Base-by-base conservation (phyloP, 352 stramenopile genomes). In the Globisporangium viniferum region DNA sequence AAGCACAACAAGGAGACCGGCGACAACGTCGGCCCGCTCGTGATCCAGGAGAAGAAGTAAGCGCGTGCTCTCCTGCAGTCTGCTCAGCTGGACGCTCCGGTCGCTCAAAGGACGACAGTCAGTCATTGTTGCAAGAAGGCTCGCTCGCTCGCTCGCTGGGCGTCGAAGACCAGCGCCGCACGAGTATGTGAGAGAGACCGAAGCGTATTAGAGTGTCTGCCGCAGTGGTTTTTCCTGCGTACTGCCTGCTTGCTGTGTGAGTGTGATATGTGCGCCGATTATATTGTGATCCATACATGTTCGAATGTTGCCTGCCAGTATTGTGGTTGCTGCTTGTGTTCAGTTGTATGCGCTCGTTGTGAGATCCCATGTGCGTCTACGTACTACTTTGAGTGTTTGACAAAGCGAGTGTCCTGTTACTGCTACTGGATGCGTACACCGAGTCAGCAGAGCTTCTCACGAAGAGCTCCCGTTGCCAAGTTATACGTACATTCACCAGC, bases 1-100 rank as follows among this genome's bases (percentile, higher is more conserved):
- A 92, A 95, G 77, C 88, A 95, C 78, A 95, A 95, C 85, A 93
- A 95, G 70, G 80, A 92, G 68, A 93, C 86, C 49, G 86, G 88
- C 31, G 85, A 95, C 71, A 95, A 95, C 69, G 79, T 92, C 44
- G 88, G 86, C 5, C 88, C 88, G 20, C 77, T 95, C 31, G 80
- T 95, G 63, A 74, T 95, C 59, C 67, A 77, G 55, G 81, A 89
- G 76, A 88, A 86, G 62, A 81, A 80, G 57, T 70, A 35, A 60
- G 18, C 27, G 8, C 29, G 29, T 31, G 29, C n/a, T n/a, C 29
- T 27, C 9, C 4, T n/a, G 18, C 10, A 18, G 51, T 59, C 18
- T 9, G 41, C 5, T 15, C 5, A 49, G 1, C 12, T 9, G 15
- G 41, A n/a, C 6, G 15, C 15, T 49, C 14, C 41, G 41, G 5